A percentile compares a stretch with the other conserved stretches of the same genome.
phyloP scores from a whole-genome alignment of 2,329 filamentous ascomycete genomes.

The Sphaerulina populicola region DNA sequence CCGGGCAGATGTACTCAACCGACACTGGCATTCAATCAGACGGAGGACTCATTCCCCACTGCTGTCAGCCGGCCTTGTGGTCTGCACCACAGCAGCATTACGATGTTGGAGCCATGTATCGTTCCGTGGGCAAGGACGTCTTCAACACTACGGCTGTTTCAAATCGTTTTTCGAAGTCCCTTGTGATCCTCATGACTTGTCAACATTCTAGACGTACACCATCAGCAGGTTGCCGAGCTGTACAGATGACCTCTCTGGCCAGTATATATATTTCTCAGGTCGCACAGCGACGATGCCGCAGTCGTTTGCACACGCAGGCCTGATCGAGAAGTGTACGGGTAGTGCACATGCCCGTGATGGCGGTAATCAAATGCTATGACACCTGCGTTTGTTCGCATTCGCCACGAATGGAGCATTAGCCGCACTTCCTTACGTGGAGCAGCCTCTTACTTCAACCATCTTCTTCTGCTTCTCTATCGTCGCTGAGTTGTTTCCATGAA shows the following conservation, averaged over 20 bases:
- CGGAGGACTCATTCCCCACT: background rate
- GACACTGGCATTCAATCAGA: background rate
- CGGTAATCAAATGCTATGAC: background rate
- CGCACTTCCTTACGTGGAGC: background rate
- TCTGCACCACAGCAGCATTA: background rate
- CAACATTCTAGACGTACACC: background rate
- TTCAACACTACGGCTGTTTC: background rate
- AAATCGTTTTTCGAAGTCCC: background rate
- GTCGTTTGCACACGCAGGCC: background rate
- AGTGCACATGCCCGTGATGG: background rate
- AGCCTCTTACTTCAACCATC: background rate
- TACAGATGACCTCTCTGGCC: background rate
- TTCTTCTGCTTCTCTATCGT: background rate
- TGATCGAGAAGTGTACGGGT: background rate
- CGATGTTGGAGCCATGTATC: background rate
- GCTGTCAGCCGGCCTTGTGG: background rate
- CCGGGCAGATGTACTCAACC: background rate
- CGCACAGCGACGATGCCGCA: background rate
- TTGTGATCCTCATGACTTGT: background rate
- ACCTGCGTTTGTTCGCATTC: background rate
- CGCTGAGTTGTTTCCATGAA: background rate
- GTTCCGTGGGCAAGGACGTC: background rate
- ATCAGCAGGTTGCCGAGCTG: background rate
- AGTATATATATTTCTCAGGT: background rate
- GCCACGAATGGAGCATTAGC: background rate